Evolutionary conservation across 495 filamentous ascomycete genomes (phyloP).

Genomic region (Trichoderma parareesei): DNA sequence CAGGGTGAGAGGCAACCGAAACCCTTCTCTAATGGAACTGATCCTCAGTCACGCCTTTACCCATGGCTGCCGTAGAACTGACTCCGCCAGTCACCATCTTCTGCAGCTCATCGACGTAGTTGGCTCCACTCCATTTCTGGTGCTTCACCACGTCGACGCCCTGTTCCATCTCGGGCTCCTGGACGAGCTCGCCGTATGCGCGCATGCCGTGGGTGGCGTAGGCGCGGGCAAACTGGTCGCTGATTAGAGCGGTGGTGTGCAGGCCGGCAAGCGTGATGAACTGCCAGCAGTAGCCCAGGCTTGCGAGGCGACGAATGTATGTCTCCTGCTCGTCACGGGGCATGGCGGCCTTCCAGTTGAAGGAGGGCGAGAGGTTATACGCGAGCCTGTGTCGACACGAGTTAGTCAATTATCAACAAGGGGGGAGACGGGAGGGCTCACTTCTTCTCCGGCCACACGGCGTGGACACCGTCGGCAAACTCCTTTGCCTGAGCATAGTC

Average conservation of each 20-base stretch:
- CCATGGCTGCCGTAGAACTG: conserved; percentile 88
- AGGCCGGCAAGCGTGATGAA: conserved; percentile 99
- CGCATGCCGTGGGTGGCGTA: conserved; percentile 82
- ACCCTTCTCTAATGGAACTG: conserved; percentile 55
- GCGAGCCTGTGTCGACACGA: conserved; percentile 53
- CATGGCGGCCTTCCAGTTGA: conserved; percentile 99
- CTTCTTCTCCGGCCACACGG: conserved; percentile 95
- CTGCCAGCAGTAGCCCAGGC: conserved; percentile 96
- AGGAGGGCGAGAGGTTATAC: conserved; percentile 96
- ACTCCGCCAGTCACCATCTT: conserved; percentile 97
- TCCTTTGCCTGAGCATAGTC: conserved; percentile 89
- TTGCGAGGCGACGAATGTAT: conserved; percentile 82
- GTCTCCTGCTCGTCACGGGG: conserved; percentile 86
- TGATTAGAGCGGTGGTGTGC: conserved; percentile 89
- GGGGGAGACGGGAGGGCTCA: conserved; percentile 33
- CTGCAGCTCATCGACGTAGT: conserved; percentile 85
- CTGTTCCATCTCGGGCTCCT: conserved; percentile 91
- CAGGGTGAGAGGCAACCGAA: not conserved
- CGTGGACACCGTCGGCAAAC: conserved; percentile 90
- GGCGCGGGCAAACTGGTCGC: conserved; percentile 77
- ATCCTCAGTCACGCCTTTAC: conserved; percentile 94
- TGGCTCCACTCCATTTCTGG: conserved; percentile 96
- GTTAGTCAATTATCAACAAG: not conserved
- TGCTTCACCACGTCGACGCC: conserved; percentile 93
- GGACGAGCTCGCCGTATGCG: conserved; percentile 91